Conservation (phyloP, 208 protist species). For the Histomonas meleagridis region DNA sequence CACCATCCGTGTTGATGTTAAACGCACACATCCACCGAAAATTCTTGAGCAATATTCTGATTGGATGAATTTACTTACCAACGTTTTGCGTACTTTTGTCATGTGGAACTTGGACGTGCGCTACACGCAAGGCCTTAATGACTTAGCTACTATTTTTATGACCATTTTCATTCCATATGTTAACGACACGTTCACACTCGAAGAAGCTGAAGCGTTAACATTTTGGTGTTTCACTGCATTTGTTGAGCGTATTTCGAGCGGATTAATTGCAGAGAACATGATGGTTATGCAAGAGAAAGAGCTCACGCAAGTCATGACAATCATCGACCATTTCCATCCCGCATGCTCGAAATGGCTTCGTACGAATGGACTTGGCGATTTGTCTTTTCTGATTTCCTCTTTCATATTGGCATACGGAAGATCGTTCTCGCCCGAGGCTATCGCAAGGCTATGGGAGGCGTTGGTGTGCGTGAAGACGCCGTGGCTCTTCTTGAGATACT, state of each 20-base stretch:
- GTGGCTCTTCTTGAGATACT: slow-evolving; percentile 13
- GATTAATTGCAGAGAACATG: slow-evolving; percentile 28
- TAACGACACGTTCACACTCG: background rate
- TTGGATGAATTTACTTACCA: background rate
- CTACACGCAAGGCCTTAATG: slow-evolving; percentile 29
- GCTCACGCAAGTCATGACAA: background rate
- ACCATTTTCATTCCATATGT: background rate
- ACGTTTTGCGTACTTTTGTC: background rate
- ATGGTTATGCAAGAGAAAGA: background rate
- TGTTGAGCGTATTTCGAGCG: slow-evolving; percentile 9
- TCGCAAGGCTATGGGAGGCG: slow-evolving; percentile 1
- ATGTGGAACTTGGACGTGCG: slow-evolving; percentile 9
- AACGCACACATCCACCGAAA: background rate
- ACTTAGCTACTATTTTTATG: background rate
- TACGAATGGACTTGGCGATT: background rate
- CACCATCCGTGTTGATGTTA: slow-evolving; percentile 11
- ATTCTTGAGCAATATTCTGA: background rate
- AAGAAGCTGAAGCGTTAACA: background rate
- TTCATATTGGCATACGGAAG: slow-evolving; percentile 13
- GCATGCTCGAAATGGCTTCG: background rate
- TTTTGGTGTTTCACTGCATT: slow-evolving; percentile 27
- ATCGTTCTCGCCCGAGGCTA: background rate
- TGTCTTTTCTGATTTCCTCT: slow-evolving; percentile 22
- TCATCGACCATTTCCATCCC: background rate
- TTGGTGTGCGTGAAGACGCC: background rate